These are phyloP conservation scores for Aschersonia sp. DNA, from an alignment of 2,329 filamentous ascomycete species.

Conservation along the genomic window DNA sequence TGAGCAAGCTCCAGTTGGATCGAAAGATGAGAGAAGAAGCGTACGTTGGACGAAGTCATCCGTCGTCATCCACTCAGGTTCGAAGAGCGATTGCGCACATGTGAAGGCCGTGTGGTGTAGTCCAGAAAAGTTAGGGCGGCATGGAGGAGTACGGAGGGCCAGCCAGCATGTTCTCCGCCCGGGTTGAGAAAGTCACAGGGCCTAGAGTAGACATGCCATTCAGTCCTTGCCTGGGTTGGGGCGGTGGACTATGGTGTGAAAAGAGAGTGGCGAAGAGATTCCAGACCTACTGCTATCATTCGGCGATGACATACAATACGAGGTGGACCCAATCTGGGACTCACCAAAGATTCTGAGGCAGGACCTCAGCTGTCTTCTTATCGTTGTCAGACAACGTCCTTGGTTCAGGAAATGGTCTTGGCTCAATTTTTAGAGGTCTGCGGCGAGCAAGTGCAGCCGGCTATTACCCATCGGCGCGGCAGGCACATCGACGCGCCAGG, in stretches of 20 bases:
- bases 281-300: neutral
- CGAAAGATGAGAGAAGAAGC: no score
- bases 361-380: slow-evolving; percentile 11
- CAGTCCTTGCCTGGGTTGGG: neutral
- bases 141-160: neutral
- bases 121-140: neutral
- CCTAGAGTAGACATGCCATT: no score
- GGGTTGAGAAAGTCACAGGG: neutral
- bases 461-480: slow-evolving; percentile 7
- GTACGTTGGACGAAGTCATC: neutral
- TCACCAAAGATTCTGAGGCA: neutral
- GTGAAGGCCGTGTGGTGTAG: neutral
- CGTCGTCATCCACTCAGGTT: neutral
- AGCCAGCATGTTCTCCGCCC: neutral
- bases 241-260: neutral
- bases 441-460: slow-evolving; percentile 8
- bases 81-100: no score
- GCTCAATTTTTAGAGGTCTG: slow-evolving; percentile 12
- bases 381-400: slow-evolving; percentile 8
- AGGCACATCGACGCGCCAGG: slow-evolving; percentile 8
- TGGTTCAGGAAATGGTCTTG: slow-evolving; percentile 14
- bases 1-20: no score
- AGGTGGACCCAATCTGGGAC: neutral
- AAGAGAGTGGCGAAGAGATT: neutral
- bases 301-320: neutral